Base-by-base conservation (phyloP, 768 basidiomycete genomes). In the Auriscalpium orientale region DNA sequence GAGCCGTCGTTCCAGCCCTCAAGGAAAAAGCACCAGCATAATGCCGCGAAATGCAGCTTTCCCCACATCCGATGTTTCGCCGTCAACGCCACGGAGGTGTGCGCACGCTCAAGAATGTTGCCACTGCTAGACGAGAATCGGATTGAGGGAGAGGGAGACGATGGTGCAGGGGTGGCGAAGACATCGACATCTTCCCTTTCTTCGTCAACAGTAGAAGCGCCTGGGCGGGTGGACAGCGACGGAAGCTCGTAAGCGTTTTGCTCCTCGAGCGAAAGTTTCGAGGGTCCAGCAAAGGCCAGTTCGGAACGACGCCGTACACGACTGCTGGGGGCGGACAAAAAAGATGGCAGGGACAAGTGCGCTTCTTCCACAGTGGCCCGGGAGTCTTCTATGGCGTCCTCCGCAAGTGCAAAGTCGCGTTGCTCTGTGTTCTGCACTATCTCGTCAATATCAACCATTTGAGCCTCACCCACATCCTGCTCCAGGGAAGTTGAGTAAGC, bases 1-100 rank as follows among this genome's bases (percentile, higher is more conserved):
- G 82, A 76, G 15, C 82, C 87, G 66, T 90, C 89, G 62, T 86
- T 88, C 87, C 87, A 91, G 13, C 89, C 89, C 18, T 78, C 79
- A 2, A 87, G 67, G 57, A 84, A 83, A 49, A 84, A 53, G 12
- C 73, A 71, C 69, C 73, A 80, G 59, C 82, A 85, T 35, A 35
- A 37, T 7, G 57, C 53, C 13, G 54, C 49, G 49, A 61, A 56
- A 52, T 61, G 52, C 22, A 53, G n/a, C 20, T 16, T 43, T 21
- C 40, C 52, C 21, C 15, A 46, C 38, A 16, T 37, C 13, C 40
- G 38, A n/a, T 44, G 40, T 15, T 28, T 44, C 33, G 21, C 11
- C 18, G 34, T 43, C 22, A 7, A 28, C 8, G n/a, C 52, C 8
- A 20, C 34, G n/a, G 49, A 35, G 28, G 36, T 28, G 28, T 28